phyloP scores from a whole-genome alignment of 2,329 filamentous ascomycete genomes.

The Emergomyces africanus region DNA sequence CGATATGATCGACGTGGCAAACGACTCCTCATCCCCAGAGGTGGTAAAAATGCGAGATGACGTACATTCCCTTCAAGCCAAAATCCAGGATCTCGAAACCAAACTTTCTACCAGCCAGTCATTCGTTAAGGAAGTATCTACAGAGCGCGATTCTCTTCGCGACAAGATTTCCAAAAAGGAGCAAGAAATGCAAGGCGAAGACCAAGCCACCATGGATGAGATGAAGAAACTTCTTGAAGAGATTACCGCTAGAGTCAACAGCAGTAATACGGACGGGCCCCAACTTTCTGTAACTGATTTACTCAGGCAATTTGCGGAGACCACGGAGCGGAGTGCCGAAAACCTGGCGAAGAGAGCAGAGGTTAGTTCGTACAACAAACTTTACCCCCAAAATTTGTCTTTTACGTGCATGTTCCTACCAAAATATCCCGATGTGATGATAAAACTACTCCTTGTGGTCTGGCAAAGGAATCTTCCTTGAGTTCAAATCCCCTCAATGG shows the following conservation, averaged over 20 bases:
- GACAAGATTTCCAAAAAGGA: constrained; percentile 27
- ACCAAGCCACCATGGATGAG: constrained; percentile 27
- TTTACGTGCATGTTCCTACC: background rate
- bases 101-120: constrained; percentile 27
- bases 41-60: constrained; percentile 22
- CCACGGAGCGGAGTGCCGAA: constrained; percentile 43
- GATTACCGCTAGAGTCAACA: constrained; percentile 24
- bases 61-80: constrained; percentile 22
- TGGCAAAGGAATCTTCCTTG: background rate
- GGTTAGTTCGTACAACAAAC: constrained; percentile 20
- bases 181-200: constrained; percentile 27
- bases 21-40: constrained; percentile 24
- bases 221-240: constrained; percentile 30
- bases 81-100: constrained; percentile 25
- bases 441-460: background rate
- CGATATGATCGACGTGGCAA: constrained; percentile 25
- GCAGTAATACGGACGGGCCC: constrained; percentile 19
- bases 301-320: constrained; percentile 35
- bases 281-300: constrained; percentile 28
- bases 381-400: constrained; percentile 1
- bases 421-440: background rate
- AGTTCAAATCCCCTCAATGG: background rate
- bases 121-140: constrained; percentile 25
- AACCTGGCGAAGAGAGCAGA: constrained; percentile 30
- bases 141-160: constrained; percentile 28